Base-by-base conservation (phyloP, 2,329 filamentous ascomycete genomes). In the Aspergillus carbonarius region DNA sequence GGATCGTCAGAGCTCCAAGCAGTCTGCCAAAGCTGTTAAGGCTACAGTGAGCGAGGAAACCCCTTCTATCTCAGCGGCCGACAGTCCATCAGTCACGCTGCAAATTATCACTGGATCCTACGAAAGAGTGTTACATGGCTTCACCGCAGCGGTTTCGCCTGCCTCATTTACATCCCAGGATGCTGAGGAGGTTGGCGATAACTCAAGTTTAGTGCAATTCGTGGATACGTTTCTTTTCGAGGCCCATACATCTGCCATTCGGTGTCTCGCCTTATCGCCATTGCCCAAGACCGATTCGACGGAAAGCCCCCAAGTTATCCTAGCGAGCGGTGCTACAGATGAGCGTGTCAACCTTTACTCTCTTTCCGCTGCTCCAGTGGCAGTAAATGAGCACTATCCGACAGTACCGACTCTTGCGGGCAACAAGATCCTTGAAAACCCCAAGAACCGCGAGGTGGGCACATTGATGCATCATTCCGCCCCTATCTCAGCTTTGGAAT, bases 211-310 rank as follows among this genome's bases (percentile, higher is more conserved):
- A 13, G 81, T 88, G 55, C 82, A 87, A 53, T 98, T 97, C 72
- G 85, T 91, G 65, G 93, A 98, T 75, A 93, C 91, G 0, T 99
- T 99, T 75, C 85, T 99, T 58, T 97, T 99, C 84, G 91, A 93
- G 71, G 93, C 95, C 13, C 95, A 99, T 78, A 84, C 87, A 57
- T 96, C 93, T 12, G 89, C 95, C 4, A 91, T 99, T 72, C 89
- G 92, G 68, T 96, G 91, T 72, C 83, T 99, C 34, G 92, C 93
- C 23, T 78, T 97, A 61, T 97, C 93, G 8, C 89, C 90, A 3
- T 82, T 90, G 0, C 90, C 91, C 12, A 83, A 83, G 18, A 68
- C 71, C 39, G 72, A 76, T 60, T 70, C 72, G 79, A 57, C 82
- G 82, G 63, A 88, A n/a, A 89, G 91, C 72, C 57, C 58, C 20